A percentile compares a stretch with the other conserved stretches of the same genome.
These are phyloP conservation scores for Kalmusia sp. DNA, from an alignment of 2,329 filamentous ascomycete species.

Conservation along the genomic window DNA sequence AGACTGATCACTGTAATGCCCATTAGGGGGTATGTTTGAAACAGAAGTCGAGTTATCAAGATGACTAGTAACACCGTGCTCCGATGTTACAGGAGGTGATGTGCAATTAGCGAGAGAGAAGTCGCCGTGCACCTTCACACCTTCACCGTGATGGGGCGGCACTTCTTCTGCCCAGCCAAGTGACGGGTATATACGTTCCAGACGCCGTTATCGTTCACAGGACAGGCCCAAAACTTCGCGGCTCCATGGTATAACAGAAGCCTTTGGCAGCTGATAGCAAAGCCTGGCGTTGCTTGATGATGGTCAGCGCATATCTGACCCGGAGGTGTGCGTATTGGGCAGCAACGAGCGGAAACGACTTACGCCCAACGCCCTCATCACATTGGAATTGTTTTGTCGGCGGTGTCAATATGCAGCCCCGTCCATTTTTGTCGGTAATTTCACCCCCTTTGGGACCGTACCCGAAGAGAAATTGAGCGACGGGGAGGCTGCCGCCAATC, in stretches of 20 bases:
- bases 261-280: constrained; percentile 61
- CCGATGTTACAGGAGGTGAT: too few species aligned
- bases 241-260: constrained; percentile 58
- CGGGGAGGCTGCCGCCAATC: constrained; percentile 56
- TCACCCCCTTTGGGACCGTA: constrained; percentile 29
- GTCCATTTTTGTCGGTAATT: constrained; percentile 61
- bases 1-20: not conserved
- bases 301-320: constrained; percentile 6
- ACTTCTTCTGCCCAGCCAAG: constrained; percentile 52
- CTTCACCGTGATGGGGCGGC: constrained; percentile 55
- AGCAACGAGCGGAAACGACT: too few species aligned
- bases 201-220: constrained; percentile 60
- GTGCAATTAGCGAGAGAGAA: not conserved
- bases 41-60: too few species aligned
- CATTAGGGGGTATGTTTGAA: not conserved
- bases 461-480: constrained; percentile 62
- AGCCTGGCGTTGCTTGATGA: constrained; percentile 55
- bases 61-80: too few species aligned
- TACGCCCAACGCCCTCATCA: constrained; percentile 58
- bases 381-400: constrained; percentile 67
- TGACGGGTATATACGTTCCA: constrained; percentile 61
- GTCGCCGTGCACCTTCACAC: constrained; percentile 12
- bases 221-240: constrained; percentile 65
- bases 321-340: too few species aligned
- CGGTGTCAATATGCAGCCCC: constrained; percentile 68